Evolutionary conservation across 2,329 filamentous ascomycete species (phyloP).

Genomic region (Clarireedia paspali): DNA sequence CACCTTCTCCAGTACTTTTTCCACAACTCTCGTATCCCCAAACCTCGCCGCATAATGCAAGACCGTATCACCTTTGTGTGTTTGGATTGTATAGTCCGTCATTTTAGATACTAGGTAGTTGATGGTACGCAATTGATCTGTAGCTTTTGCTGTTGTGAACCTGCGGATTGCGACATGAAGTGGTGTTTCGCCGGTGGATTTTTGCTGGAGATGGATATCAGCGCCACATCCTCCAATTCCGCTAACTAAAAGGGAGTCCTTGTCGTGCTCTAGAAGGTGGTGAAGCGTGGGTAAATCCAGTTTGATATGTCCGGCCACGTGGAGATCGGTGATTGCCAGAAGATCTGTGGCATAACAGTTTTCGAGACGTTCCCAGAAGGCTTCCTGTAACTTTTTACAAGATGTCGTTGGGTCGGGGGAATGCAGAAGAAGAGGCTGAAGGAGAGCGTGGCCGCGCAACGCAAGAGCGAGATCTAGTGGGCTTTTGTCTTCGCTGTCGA

Average conservation of each 20-base stretch:
- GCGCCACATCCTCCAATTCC: neutral
- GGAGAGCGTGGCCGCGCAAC: neutral
- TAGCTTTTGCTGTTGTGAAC: neutral
- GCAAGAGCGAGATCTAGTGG: neutral
- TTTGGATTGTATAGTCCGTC: neutral
- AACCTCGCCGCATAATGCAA: neutral
- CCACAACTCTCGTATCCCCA: neutral
- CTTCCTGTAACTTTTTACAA: neutral
- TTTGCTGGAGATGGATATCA: neutral
- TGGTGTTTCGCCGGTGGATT: neutral
- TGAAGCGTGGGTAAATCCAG: neutral
- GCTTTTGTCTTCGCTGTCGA: neutral
- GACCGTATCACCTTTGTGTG: neutral
- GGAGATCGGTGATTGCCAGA: neutral
- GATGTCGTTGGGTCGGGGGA: neutral
- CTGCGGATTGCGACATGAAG: conserved; percentile 1
- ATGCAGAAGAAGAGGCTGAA: neutral
- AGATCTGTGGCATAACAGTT: neutral
- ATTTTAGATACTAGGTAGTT: neutral
- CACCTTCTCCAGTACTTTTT: neutral
- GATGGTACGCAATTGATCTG: neutral
- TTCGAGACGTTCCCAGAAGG: neutral
- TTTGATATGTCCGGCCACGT: neutral
- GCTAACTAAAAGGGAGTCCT: neutral
- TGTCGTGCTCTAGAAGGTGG: neutral